Evolutionary conservation across 176 grass and related monocot genomes (phyloP).

Genomic region (Triticum monococcum): DNA sequence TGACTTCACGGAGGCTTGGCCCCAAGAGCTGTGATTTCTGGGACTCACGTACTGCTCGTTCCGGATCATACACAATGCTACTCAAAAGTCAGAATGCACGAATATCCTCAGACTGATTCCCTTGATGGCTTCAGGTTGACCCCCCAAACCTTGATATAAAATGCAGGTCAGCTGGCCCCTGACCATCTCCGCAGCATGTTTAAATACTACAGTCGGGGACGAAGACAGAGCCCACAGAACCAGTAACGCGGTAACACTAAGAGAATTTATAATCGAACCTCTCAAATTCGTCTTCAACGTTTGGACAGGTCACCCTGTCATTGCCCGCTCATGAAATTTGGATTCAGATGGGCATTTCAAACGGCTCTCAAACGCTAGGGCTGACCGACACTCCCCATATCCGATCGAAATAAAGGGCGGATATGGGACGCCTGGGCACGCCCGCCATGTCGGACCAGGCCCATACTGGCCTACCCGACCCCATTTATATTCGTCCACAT

Average conservation of each 20-base stretch:
- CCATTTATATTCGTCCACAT: too few relatives aligned
- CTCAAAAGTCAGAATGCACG: conserved; percentile 13
- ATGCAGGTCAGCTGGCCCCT: neutral
- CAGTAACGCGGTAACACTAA: neutral
- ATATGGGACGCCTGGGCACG: too few relatives aligned
- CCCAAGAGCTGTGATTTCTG: neutral
- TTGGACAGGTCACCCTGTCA: too few relatives aligned
- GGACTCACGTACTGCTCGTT: neutral
- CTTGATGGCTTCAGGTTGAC: conserved; percentile 11
- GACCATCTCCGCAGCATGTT: neutral
- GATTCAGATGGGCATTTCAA: too few relatives aligned
- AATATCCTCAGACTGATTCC: conserved; percentile 13
- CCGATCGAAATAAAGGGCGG: too few relatives aligned
- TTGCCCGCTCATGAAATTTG: too few relatives aligned
- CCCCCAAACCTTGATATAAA: neutral
- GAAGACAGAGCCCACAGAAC: neutral
- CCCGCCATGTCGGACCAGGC: too few relatives aligned
- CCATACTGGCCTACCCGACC: too few relatives aligned
- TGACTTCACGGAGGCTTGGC: conserved; percentile 1
- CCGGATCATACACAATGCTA: conserved; percentile 1
- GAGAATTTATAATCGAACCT: too few relatives aligned
- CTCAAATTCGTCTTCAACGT: too few relatives aligned
- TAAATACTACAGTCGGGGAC: neutral
- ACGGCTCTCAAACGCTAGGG: too few relatives aligned
- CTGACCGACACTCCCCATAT: too few relatives aligned